Conservation (phyloP, 257 asterid species). For the Perilla frutescens region DNA sequence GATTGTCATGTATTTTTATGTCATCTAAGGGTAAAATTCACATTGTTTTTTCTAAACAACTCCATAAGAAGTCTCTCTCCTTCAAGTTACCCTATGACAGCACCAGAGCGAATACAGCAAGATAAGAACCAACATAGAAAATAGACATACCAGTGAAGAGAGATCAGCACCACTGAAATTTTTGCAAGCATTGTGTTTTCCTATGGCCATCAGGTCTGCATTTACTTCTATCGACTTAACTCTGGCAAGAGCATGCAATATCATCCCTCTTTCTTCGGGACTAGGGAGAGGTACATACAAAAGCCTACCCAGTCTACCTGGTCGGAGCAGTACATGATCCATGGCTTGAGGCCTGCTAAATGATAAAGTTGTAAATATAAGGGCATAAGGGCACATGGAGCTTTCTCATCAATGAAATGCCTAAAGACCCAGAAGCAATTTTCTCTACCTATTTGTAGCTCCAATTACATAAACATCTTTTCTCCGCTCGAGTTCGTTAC, state of each 20-base stretch:
- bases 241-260: conserved; percentile 71
- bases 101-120: no score
- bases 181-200: conserved; percentile 55
- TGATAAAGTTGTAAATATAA: conserved; percentile 19
- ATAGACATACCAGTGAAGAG: conserved; percentile 59
- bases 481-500: conserved; percentile 61
- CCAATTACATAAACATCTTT: conserved; percentile 82
- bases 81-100: no score
- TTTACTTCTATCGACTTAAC: conserved; percentile 58
- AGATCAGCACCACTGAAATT: conserved; percentile 92
- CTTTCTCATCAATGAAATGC: no score
- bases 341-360: conserved; percentile 76
- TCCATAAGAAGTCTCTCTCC: no score
- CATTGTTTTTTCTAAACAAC: no score
- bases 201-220: conserved; percentile 78
- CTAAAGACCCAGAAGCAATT: background rate
- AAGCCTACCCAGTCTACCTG: conserved; percentile 82
- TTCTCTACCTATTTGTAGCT: conserved; percentile 82
- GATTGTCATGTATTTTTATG: no score
- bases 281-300: conserved; percentile 82
- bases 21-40: no score
- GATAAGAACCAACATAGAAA: background rate
- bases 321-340: conserved; percentile 82
- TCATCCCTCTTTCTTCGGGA: conserved; percentile 84
- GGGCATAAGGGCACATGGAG: background rate